Base-by-base conservation (phyloP, 139 green algal species). In the Chlamydomonas schloesseri region DNA sequence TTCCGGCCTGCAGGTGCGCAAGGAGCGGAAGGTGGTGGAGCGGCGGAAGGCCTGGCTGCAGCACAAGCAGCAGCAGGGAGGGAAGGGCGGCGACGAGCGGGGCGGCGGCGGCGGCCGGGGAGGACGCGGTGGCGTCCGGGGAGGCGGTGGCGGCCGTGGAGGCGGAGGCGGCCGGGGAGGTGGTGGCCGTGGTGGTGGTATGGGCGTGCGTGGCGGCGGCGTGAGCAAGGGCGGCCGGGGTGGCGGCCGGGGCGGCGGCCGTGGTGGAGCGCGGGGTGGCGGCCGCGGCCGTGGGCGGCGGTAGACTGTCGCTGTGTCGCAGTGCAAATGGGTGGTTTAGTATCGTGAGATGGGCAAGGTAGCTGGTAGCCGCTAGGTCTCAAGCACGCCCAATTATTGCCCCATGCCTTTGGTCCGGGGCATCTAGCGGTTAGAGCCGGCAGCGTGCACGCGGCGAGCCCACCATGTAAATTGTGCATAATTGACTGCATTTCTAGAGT, bases 11-110 rank as follows among this genome's bases (percentile, higher is more conserved):
- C 71, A 88, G 79, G 88, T 91, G 29, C 71, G 77, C 55, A 91
- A 89, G 83, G 83, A 88, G 62, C 78, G 83, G 6, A 84, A 78
- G 64, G 20, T 70, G 42, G 67, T 65, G 36, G 82, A 86, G 58
- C 37, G 71, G 29, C 55, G 78, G 69, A 83, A 84, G 82, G 71
- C 79, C 4, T 87, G 75, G 62, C 46, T 71, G 36, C 33, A 74
- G 65, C 46, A 60, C 53, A 71, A 75, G 65, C 65, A 80, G 15
- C n/a, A 20, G 28, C 31, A n/a, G 65, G 71, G 46, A 17, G 71
- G 23, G 28, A 47, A 47, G 2, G 78, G 80, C 10, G 80, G 47
- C 29, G 29, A 42, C 23, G 67, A 47, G 20, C 65, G 62, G 9
- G 46, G 33, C 34, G 20, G 42, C 28, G 29, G 77, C 11, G 64